phyloP scores from a whole-genome alignment of 2,329 filamentous ascomycete genomes.

The Beauveria rudraprayagi region DNA sequence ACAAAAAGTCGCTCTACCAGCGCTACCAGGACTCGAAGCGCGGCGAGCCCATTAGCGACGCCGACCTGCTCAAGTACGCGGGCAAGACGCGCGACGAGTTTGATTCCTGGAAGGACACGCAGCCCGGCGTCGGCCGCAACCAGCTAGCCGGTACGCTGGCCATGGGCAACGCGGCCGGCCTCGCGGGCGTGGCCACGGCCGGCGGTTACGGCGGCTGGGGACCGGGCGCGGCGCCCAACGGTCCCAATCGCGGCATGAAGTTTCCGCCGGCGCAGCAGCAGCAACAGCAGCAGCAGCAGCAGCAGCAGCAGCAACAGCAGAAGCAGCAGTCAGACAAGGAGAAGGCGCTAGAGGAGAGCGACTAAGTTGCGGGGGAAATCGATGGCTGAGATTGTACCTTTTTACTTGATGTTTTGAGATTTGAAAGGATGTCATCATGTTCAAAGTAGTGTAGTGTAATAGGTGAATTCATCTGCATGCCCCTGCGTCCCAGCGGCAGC shows the following conservation, averaged over 20 bases:
- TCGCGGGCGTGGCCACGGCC: constrained; percentile 22
- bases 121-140: constrained; percentile 33
- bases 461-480: too few relatives aligned
- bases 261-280: constrained; percentile 21
- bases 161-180: constrained; percentile 22
- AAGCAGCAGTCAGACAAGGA: constrained; percentile 8
- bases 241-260: constrained; percentile 25
- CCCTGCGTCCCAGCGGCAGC: too few relatives aligned
- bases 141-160: constrained; percentile 27
- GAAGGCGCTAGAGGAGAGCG: constrained; percentile 1
- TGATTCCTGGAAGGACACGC: constrained; percentile 19
- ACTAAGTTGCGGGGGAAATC: background rate
- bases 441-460: too few relatives aligned
- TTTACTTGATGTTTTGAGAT: too few relatives aligned
- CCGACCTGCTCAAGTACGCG: constrained; percentile 33
- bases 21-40: constrained; percentile 26
- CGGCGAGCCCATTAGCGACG: constrained; percentile 26
- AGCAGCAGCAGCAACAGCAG: constrained; percentile 3
- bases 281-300: background rate
- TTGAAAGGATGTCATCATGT: too few relatives aligned
- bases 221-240: constrained; percentile 19
- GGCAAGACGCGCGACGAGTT: constrained; percentile 26
- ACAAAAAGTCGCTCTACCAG: constrained; percentile 25
- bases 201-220: constrained; percentile 30
- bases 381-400: background rate